phyloP scores from a whole-genome alignment of 345 rosid genomes.

The Dipteronia dyeriana region DNA sequence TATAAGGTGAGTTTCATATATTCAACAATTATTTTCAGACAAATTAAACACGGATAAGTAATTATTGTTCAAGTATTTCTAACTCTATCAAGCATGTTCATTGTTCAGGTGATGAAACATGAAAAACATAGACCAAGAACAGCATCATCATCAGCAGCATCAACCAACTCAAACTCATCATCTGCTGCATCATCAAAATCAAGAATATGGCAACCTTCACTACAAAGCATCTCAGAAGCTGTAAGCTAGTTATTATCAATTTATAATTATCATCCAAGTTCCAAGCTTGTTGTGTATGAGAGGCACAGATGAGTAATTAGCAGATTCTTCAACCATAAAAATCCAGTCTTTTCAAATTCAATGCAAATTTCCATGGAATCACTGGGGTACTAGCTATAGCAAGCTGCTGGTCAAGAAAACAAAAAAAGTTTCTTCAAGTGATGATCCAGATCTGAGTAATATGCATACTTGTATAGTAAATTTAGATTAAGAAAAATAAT shows the following conservation, averaged over 20 bases:
- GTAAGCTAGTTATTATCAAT: constrained; percentile 35
- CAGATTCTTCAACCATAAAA: constrained; percentile 2
- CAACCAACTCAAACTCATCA: constrained; percentile 30
- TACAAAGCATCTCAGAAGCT: constrained; percentile 84
- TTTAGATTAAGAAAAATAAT: background rate
- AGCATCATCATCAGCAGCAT: constrained; percentile 28
- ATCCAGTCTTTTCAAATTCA: constrained; percentile 7
- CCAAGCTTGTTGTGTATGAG: constrained; percentile 5
- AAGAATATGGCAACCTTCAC: constrained; percentile 92
- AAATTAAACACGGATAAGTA: no score
- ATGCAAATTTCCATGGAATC: background rate
- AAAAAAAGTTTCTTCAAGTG: constrained; percentile 1
- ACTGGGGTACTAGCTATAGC: background rate
- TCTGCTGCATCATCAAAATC: constrained; percentile 40
- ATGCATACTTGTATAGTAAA: constrained; percentile 24
- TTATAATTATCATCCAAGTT: background rate
- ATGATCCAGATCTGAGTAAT: constrained; percentile 20
- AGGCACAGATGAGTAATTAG: constrained; percentile 10
- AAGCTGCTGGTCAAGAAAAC: background rate
- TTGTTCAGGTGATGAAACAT: constrained; percentile 46
- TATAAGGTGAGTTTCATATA: constrained; percentile 38
- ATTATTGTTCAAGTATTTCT: background rate
- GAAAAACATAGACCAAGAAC: constrained; percentile 55
- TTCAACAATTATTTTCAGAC: no score
- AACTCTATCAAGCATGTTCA: background rate